Evolutionary conservation across 1,284 basidiomycete genomes (phyloP), one percentile per base, ranked within the genome.

Genomic region (Baeospora myosura): DNA sequence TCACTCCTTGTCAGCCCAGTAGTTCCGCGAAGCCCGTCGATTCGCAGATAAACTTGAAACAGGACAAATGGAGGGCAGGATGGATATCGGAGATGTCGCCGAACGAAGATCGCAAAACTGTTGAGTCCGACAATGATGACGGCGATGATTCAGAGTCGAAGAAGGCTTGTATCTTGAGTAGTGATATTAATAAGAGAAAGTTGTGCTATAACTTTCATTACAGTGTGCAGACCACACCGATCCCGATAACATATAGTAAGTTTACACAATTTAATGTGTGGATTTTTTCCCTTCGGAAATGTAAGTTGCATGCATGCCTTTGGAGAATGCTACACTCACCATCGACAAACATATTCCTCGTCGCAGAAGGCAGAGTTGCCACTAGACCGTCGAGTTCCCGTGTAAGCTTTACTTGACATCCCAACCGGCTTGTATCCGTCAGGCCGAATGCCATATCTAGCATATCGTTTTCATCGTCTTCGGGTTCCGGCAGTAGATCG

Each of bases 391-490:
- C 86, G 47, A 96, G 61, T 28, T 88, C 88, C 49, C 72, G 80
- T 5, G 81, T 88, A 20, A 98, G 62, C 41, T 82, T 64, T 17
- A 98, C 90, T 65, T 98, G 94, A 57, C 84, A 87, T 0, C 84
- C 83, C 11, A 87, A 63, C 6, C 83, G 73, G 47, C 78, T 94
- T 55, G 94, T 97, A 57, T 98, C 95, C 1, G 93, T 96, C 45
- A 98, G 70, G 0, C 92, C 95, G 53, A 98, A 98, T 1, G 95
- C 96, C 69, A 98, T 85, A 63, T 98, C 95, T 29, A 98, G 73
- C 94, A 98, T 98, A 55, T 95, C 91, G 58, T 93, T 96, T 67
- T 98, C 95, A 59, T 98, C 95, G 52, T 98, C 95, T 45, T 88
- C 87, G 1, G 95, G 92, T 57, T 97, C 94, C 2, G 88, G 83